Evolutionary conservation across 306 rosid genomes (phyloP), one percentile per base, ranked within the genome.

Genomic region (Lagenaria siceraria): DNA sequence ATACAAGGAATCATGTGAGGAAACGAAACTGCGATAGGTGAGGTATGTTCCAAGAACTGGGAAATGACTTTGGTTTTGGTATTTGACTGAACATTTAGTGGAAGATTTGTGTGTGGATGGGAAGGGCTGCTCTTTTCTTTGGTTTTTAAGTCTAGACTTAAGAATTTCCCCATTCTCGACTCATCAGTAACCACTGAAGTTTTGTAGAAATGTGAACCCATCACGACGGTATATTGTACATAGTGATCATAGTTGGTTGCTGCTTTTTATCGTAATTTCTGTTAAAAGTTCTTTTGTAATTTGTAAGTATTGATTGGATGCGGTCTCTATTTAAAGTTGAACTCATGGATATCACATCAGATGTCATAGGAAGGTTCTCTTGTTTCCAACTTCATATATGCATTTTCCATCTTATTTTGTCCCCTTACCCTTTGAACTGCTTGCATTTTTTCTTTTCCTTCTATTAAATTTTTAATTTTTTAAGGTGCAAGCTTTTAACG

Each of bases 1-100:
- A 81, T 94, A 94, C 89, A 81, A 91, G 87, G 87, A 85, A 85
- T 77, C 87, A 46, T 70, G 79, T 10, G 90, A 82, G 68, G 90
- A 87, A 71, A 71, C 85, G 64, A 46, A 77, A 29, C 76, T 79
- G 33, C 33, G 81, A 54, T 80, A 64, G 79, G 81, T 69, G 75
- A 46, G 15, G 51, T 36, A 4, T 49, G 54, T 14, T 65, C 11
- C n/a, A n/a, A 12, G 35, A 18, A 40, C 29, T 18, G 52, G 53
- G 27, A 55, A 60, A 54, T 19, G 65, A 6, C 21, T 74, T 22
- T 33, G 78, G 14, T 43, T 74, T 14, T 19, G 52, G 14, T 51
- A 53, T n/a, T 27, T 74, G 48, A 21, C 63, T 38, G 15, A 29
- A 33, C 36, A 33, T 33, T 33, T 27, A 71, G 51, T 36, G 27